These are phyloP conservation scores for Coemansia sp. DNA, from an alignment of 192 early-diverging fungal species.

Conservation along the genomic window DNA sequence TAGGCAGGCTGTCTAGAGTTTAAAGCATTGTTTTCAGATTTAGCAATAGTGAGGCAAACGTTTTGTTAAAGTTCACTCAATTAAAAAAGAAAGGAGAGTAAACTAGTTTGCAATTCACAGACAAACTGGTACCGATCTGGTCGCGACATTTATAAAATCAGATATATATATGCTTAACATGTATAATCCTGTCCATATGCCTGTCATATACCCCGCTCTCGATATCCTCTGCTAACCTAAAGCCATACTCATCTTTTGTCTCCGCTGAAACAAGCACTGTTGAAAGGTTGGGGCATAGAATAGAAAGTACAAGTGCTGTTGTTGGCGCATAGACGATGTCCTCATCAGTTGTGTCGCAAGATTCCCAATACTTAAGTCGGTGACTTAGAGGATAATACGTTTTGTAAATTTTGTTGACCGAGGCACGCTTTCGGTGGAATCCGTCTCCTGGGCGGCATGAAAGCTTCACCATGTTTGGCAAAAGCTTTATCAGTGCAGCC, in stretches of 20 bases:
- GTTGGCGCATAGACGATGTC: not conserved
- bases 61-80: too few species aligned
- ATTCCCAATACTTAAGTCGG: not conserved
- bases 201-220: constrained; percentile 5
- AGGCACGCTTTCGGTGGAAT: not conserved
- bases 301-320: not conserved
- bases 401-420: not conserved
- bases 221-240: constrained; percentile 1
- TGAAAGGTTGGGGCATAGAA: not conserved
- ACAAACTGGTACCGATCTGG: too few species aligned
- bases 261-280: too few species aligned
- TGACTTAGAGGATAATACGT: not conserved
- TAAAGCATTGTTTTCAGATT: too few species aligned
- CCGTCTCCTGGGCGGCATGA: not conserved
- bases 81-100: too few species aligned
- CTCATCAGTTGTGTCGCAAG: not conserved
- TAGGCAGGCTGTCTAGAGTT: too few species aligned
- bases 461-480: not conserved
- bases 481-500: not conserved
- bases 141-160: too few species aligned
- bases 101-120: too few species aligned
- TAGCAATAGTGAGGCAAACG: too few species aligned
- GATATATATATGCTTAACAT: too few species aligned
- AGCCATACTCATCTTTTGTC: not conserved
- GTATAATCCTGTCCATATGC: not conserved